Base-by-base conservation (phyloP, 176 grass and related monocot genomes). In the Raddia distichophylla region DNA sequence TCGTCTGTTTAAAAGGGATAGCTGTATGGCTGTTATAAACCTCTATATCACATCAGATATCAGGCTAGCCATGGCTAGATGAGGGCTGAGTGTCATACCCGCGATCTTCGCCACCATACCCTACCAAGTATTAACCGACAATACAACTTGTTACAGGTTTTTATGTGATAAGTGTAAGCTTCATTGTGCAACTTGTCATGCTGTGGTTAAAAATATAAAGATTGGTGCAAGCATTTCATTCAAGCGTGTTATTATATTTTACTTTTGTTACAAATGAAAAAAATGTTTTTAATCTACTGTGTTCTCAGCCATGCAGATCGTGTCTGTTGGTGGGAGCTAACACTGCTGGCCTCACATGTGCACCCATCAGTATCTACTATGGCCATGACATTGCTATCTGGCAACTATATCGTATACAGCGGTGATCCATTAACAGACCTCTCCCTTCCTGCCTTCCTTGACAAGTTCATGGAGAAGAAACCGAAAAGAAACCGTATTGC, bases 401-500 rank as follows among this genome's bases (percentile, higher is more conserved):
- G 95, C 18, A 91, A 87, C 76, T 90, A 90, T 83, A 98, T 98
- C 75, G 84, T 98, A 82, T 98, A 98, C 69, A 95, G 70, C 69
- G 95, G 95, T 67, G 91, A 98, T 80, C 95, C 95, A 54, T 73
- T 98, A 66, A 89, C 60, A 48, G 95, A 94, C 71, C 74, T 98
- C 53, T 98, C 92, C 4, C 90, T 98, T 79, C 10, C 82, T 69
- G 88, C 95, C 10, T 98, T 98, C 81, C 84, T 98, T 22, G 92
- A 98, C 74, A 98, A 98, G 65, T 98, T 98, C 69, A 94, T 98
- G 95, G 95, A 98, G 80, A 98, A 98, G 86, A 98, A 98, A 61
- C 95, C 95, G 56, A 98, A 98, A 76, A 64, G 75, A 37, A 93
- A 89, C 70, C 81, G 71, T 60, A 89, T 90, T 59, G 73, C 87